Base-by-base conservation (phyloP, 441 rosid genomes). In the Euphorbia celastroides region DNA sequence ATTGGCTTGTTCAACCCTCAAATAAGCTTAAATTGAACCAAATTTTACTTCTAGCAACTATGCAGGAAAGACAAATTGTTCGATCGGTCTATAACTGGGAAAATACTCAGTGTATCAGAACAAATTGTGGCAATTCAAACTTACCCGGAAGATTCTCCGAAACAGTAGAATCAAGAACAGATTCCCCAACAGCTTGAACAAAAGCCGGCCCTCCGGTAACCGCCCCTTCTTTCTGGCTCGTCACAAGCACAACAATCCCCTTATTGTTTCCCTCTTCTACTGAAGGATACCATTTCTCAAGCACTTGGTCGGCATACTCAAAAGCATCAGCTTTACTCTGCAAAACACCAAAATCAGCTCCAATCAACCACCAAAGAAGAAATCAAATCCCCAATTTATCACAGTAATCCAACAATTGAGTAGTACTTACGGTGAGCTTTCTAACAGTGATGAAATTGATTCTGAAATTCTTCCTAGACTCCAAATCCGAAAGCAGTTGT, bases 271-370 rank as follows among this genome's bases (percentile, higher is more conserved):
- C 98, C 28, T 87, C 89, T 82, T 93, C 97, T 52, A 90, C 73
- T 0, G 88, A 77, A 16, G 99, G 99, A 72, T 90, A 93, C 96
- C 97, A 93, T 60, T 76, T 79, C 80, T 93, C 98, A 73, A 93
- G 75, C 59, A 93, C 92, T 81, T 90, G 96, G 73, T 93, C 99
- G 67, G 97, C 97, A 74, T 84, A 90, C 90, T 93, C 99, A 65
- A 90, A 93, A 30, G 99, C 99, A 86, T 93, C 99, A 69, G 99
- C 99, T 78, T 93, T 93, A 81, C 95, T 93, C 98, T 93, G 84
- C 81, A 75, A 36, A 65, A 69, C 77, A 32, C 59, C 50, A n/a
- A 50, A 46, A 50, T 57, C 56, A 55, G 34, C 17, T 41, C 70
- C 57, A 67, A n/a, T 25, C 34, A 16, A 44, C 46, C 64, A 56